Evolutionary conservation across 768 basidiomycete species (phyloP).

Genomic region (Tricholoma furcatifolium): DNA sequence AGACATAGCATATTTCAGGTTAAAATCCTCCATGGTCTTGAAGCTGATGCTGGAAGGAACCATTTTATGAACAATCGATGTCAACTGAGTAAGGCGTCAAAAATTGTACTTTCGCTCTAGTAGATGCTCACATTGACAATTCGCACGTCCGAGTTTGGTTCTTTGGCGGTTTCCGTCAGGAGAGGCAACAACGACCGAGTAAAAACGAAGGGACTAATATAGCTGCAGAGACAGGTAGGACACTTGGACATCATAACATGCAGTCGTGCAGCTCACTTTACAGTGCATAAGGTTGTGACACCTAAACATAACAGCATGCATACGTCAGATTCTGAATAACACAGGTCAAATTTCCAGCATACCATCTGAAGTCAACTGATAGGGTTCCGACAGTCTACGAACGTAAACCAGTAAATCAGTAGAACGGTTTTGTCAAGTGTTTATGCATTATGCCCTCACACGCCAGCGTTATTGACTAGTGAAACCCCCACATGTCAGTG

Average conservation of each 20-base stretch:
- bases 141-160: slow-evolving; percentile 54
- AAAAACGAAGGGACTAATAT: slow-evolving; percentile 54
- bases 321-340: neutral
- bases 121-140: slow-evolving; percentile 49
- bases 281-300: slow-evolving; percentile 35
- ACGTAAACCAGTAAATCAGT: neutral
- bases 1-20: slow-evolving; percentile 28
- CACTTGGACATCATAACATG: neutral
- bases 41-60: slow-evolving; percentile 24
- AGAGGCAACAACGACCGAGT: slow-evolving; percentile 54
- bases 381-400: slow-evolving; percentile 12
- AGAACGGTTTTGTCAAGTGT: neutral
- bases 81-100: slow-evolving; percentile 23
- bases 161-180: slow-evolving; percentile 45
- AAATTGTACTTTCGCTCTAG: neutral
- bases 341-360: neutral
- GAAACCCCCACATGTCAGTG: neutral
- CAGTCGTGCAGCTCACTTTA: slow-evolving; percentile 36
- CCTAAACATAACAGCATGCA: slow-evolving; percentile 24
- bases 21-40: slow-evolving; percentile 32
- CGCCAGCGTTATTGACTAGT: slow-evolving; percentile 56
- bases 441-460: slow-evolving; percentile 29
- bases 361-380: slow-evolving; percentile 15
- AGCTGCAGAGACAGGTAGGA: slow-evolving; percentile 29
- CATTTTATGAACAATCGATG: slow-evolving; percentile 26